These are phyloP conservation scores for Backusella sp. DNA, from an alignment of 192 early-diverging fungal species.

Conservation along the genomic window DNA sequence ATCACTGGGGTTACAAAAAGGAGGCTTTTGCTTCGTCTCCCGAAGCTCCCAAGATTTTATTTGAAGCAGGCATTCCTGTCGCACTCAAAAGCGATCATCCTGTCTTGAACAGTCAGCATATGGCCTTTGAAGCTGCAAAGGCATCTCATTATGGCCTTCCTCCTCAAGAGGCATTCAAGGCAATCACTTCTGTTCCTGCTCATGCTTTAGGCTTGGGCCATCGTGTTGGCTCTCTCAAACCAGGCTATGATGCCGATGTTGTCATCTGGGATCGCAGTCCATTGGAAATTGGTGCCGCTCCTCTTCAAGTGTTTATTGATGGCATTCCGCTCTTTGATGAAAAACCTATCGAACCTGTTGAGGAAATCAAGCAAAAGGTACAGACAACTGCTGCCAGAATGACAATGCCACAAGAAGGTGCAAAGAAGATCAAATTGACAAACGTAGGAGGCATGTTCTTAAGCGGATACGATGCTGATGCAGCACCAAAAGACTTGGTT, in stretches of 20 bases:
- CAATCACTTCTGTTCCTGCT: constrained; percentile 74
- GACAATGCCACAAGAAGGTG: constrained; percentile 15
- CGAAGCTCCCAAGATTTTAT: constrained; percentile 55
- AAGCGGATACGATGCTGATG: background rate
- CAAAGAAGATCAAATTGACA: background rate
- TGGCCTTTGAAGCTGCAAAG: constrained; percentile 78
- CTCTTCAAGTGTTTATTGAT: constrained; percentile 73
- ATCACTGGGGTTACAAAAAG: constrained; percentile 68
- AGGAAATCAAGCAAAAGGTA: constrained; percentile 29
- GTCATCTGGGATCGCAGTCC: constrained; percentile 79
- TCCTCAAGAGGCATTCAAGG: constrained; percentile 51
- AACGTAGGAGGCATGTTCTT: constrained; percentile 34
- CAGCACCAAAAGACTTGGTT: background rate
- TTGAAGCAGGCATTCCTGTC: constrained; percentile 69
- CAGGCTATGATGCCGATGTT: constrained; percentile 78
- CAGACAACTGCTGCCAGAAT: constrained; percentile 8
- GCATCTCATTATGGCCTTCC: constrained; percentile 70
- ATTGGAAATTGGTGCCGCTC: constrained; percentile 65
- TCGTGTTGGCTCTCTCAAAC: constrained; percentile 61
- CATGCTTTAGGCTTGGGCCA: constrained; percentile 62
- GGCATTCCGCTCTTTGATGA: constrained; percentile 61
- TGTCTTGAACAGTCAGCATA: constrained; percentile 68
- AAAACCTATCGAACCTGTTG: constrained; percentile 14
- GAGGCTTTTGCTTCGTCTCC: constrained; percentile 73
- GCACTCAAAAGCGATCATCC: constrained; percentile 81